Conservation (phyloP, 2,329 filamentous ascomycete genomes). For the Chaetomium olivaceum region DNA sequence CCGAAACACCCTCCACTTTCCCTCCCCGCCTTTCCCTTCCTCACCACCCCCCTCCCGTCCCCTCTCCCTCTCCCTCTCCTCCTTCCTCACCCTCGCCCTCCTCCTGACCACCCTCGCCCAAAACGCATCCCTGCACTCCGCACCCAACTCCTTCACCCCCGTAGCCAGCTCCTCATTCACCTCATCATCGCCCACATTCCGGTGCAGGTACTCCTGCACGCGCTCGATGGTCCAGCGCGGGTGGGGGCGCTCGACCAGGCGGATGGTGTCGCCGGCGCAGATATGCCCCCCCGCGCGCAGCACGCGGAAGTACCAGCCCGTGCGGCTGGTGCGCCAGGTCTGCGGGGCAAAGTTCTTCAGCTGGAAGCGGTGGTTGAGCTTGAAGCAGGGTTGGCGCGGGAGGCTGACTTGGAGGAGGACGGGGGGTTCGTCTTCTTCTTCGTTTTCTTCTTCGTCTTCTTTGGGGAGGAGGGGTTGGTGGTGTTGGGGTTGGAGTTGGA, state of each 20-base stretch:
- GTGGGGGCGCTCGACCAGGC: slow-evolving; percentile 55
- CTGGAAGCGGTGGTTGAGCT: slow-evolving; percentile 67
- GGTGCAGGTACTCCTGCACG: slow-evolving; percentile 63
- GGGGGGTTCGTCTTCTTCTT: background rate
- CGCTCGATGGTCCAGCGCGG: slow-evolving; percentile 64
- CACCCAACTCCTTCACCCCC: slow-evolving; percentile 51
- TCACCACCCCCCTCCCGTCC: slow-evolving; percentile 21
- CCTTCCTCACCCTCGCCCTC: slow-evolving; percentile 33
- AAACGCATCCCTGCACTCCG: slow-evolving; percentile 52
- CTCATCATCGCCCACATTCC: slow-evolving; percentile 51
- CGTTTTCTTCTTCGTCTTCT: too few species aligned
- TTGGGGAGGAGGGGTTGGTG: background rate
- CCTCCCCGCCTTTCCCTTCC: slow-evolving; percentile 1
- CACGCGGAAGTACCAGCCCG: slow-evolving; percentile 68
- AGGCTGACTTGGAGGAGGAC: slow-evolving; percentile 60
- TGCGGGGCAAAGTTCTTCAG: slow-evolving; percentile 62
- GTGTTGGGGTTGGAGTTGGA: background rate
- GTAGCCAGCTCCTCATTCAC: slow-evolving; percentile 54
- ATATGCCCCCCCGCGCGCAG: slow-evolving; percentile 58
- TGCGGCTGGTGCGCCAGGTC: slow-evolving; percentile 58
- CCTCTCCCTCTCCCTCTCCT: slow-evolving; percentile 16
- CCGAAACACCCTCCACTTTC: slow-evolving; percentile 48
- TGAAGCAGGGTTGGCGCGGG: slow-evolving; percentile 66
- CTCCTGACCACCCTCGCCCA: slow-evolving; percentile 51
- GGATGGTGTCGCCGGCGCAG: slow-evolving; percentile 57